Base-by-base conservation (phyloP, 495 filamentous ascomycete species). In the Penicillium riverlandense region DNA sequence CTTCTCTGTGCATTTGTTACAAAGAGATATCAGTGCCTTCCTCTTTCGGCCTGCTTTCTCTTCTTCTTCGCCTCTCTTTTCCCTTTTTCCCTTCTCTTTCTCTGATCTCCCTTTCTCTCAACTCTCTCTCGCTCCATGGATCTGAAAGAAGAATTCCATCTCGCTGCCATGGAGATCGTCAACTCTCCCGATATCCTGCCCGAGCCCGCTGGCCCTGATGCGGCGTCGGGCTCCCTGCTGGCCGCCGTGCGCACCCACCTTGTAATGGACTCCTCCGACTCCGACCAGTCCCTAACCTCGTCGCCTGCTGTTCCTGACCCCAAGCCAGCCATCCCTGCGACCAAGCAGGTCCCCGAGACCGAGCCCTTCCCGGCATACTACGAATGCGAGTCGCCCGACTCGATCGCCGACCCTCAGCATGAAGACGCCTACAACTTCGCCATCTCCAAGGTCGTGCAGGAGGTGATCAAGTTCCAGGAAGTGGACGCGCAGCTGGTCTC, bases 311-410 rank as follows among this genome's bases (percentile, higher is more conserved):
- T 6, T 22, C 22, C 22, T 22, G 22, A 22, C 22, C 3, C 2
- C 22, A 22, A 6, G 22, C 22, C 22, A 22, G 22, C 22, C 22
- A 4, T 22, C 22, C 22, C 22, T 22, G 22, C 22, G 22, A 3
- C 22, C 22, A 22, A 3, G 22, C 2, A 4, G 22, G 22, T 22
- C n/a, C 14, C 28, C 40, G 41, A 8, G 49, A 41, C 1, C 0
- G 64, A 68, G 37, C 59, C 66, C 0, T 70, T 70, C 37, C 65
- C 65, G 1, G 56, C 56, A 5, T 70, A 62, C 43, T 47, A 59
- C 22, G 57, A 60, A 8, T 49, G 47, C 54, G 47, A 22, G 22
- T 22, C 22, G 22, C 22, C 22, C 4, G 22, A 22, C 22, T 22
- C 40, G 48, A 52, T n/a, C 2, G 11, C 42, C 7, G 43, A 56